Evolutionary conservation across 345 rosid species (phyloP).

Genomic region (Abelmoschus esculentus): DNA sequence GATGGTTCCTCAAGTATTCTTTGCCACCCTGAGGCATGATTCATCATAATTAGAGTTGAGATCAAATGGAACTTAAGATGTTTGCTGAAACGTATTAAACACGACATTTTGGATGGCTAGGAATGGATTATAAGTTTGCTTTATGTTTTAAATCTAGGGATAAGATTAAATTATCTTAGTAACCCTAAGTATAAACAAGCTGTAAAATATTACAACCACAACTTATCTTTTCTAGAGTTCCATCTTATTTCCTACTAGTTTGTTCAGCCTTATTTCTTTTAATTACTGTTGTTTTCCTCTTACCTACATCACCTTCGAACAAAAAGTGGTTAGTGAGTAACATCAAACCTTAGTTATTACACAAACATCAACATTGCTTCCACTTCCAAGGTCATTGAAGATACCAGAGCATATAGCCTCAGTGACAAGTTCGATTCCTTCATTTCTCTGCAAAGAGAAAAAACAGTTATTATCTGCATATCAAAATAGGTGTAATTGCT

Average conservation of each 20-base stretch:
- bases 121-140: too few species aligned
- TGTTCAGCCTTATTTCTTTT: too few species aligned
- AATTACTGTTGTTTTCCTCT: too few species aligned
- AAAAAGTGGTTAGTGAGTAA: neutral
- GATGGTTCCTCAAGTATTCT: conserved; percentile 71
- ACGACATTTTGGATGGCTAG: too few species aligned
- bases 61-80: conserved; percentile 4
- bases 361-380: conserved; percentile 87
- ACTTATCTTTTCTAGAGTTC: too few species aligned
- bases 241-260: too few species aligned
- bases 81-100: too few species aligned
- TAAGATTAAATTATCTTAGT: too few species aligned
- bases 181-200: too few species aligned
- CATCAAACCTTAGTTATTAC: conserved; percentile 67
- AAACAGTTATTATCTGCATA: neutral
- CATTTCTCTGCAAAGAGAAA: conserved; percentile 45
- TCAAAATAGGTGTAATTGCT: neutral
- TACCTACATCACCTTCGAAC: too few species aligned
- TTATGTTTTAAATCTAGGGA: too few species aligned
- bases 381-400: conserved; percentile 79
- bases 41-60: conserved; percentile 4
- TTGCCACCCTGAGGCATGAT: conserved; percentile 45
- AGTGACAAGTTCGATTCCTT: conserved; percentile 59
- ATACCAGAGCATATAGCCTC: conserved; percentile 77
- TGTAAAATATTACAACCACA: too few species aligned